These are phyloP conservation scores for Leccinum truebloodii DNA, from an alignment of 768 basidiomycete species.

Conservation along the genomic window DNA sequence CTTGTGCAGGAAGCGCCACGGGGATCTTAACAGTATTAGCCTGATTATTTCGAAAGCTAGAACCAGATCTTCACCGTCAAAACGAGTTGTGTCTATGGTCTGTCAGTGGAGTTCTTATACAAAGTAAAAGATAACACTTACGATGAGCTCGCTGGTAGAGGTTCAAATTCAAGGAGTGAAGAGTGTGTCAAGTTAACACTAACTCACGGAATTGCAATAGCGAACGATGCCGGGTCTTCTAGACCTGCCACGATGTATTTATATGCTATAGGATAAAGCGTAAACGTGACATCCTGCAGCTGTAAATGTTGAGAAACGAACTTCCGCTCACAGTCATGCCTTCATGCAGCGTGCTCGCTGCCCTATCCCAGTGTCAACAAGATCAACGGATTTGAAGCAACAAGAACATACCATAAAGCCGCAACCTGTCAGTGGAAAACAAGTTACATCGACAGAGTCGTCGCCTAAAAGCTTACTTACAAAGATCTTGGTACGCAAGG, in stretches of 20 bases:
- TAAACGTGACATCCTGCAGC: neutral
- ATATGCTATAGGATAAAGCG: neutral
- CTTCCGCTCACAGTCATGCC: conserved; percentile 4
- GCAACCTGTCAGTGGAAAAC: conserved; percentile 1
- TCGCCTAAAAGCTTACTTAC: neutral
- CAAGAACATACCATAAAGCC: conserved; percentile 1
- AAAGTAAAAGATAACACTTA: neutral
- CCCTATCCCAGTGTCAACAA: neutral
- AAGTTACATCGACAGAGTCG: neutral
- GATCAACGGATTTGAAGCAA: too few species aligned
- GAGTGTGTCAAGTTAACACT: neutral
- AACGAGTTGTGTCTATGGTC: conserved; percentile 2
- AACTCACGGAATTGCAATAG: neutral
- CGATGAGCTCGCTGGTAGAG: conserved; percentile 6
- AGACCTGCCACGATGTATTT: conserved; percentile 4
- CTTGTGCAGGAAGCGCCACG: conserved; percentile 6
- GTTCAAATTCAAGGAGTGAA: neutral
- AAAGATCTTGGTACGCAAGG: conserved; percentile 3
- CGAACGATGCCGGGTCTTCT: neutral
- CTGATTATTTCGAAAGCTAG: neutral
- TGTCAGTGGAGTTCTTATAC: neutral
- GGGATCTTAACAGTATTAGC: neutral
- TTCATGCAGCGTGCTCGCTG: conserved; percentile 10
- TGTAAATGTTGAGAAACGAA: neutral
- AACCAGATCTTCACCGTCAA: conserved; percentile 1